These are phyloP conservation scores for thale cress (Arabidopsis thaliana) DNA, from an alignment of 345 rosid genomes.

Conservation along the genomic window TAIR10.1 NC_003074.8:12505001-12505500, in stretches of 20 bases:
- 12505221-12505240: neutral
- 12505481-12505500: neutral
- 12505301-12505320: too few species aligned
- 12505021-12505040: rapidly evolving
- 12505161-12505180: neutral
- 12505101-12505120: neutral
- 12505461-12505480: neutral
- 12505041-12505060: neutral
- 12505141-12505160: neutral
- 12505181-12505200: neutral
- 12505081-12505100: neutral
- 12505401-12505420: too few species aligned
- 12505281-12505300: neutral
- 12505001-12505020: neutral
- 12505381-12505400: too few species aligned
- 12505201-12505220: neutral
- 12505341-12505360: too few species aligned
- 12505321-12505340: too few species aligned
- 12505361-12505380: too few species aligned
- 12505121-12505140: neutral
- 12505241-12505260: neutral
- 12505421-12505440: too few species aligned
- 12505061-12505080: neutral
- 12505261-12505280: neutral
- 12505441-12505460: too few species aligned